Evolutionary conservation across 2,329 filamentous ascomycete species (phyloP).

Genomic region (Neonectria sp.): DNA sequence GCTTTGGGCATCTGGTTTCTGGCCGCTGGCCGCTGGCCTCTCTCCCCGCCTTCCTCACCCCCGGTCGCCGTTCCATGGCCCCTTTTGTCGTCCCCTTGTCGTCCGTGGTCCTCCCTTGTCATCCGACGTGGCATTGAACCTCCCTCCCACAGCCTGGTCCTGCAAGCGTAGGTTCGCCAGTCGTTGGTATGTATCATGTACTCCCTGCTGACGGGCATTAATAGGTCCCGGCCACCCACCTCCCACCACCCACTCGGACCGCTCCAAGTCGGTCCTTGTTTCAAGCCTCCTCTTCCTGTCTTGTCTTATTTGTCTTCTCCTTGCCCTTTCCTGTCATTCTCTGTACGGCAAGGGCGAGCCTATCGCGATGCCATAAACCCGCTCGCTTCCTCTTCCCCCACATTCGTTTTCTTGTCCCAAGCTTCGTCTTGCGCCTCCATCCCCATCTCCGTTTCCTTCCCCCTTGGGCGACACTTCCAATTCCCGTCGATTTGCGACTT

Average conservation of each 20-base stretch:
- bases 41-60: conserved; percentile 35
- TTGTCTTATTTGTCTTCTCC: conserved; percentile 35
- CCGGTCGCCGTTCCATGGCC: conserved; percentile 41
- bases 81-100: conserved; percentile 38
- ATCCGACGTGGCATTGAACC: conserved; percentile 48
- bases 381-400: conserved; percentile 35
- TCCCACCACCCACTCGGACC: conserved; percentile 37
- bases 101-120: conserved; percentile 45
- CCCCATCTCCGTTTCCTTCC: conserved; percentile 12
- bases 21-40: not conserved
- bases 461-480: conserved; percentile 27
- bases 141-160: conserved; percentile 43
- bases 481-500: conserved; percentile 31
- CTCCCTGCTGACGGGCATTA: conserved; percentile 47
- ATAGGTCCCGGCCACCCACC: conserved; percentile 44
- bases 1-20: conserved; percentile 26
- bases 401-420: conserved; percentile 42
- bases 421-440: conserved; percentile 24
- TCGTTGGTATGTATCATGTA: conserved; percentile 43
- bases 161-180: conserved; percentile 43
- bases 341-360: conserved; percentile 43
- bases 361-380: conserved; percentile 47
- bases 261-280: conserved; percentile 46
- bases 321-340: conserved; percentile 37
- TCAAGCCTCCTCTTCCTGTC: conserved; percentile 44